These are phyloP conservation scores for Cucumis hystrix DNA, from an alignment of 306 rosid species.

Conservation along the genomic window DNA sequence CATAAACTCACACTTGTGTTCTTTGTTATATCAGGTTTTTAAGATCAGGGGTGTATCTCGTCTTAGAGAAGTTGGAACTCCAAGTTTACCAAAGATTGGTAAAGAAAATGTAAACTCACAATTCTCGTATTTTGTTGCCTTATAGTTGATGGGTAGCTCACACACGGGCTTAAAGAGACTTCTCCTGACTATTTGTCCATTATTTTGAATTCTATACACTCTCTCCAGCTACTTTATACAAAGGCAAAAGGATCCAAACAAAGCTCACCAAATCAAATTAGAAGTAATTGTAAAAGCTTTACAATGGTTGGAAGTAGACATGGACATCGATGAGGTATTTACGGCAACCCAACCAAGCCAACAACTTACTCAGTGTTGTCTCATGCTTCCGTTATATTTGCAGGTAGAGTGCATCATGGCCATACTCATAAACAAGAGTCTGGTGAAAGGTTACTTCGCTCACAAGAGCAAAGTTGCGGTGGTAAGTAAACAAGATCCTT, in stretches of 20 bases:
- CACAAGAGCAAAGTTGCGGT: constrained; percentile 95
- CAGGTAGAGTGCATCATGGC: constrained; percentile 97
- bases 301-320: constrained; percentile 87
- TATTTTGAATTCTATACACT: background rate
- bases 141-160: background rate
- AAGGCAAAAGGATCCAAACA: constrained; percentile 83
- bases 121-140: background rate
- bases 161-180: background rate
- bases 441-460: constrained; percentile 83
- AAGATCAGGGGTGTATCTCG: constrained; percentile 94
- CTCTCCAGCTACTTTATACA: constrained; percentile 59
- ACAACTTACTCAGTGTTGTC: background rate
- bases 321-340: constrained; percentile 87
- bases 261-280: constrained; percentile 89
- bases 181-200: background rate
- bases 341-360: background rate
- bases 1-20: constrained; percentile 3
- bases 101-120: constrained; percentile 67
- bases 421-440: constrained; percentile 71
- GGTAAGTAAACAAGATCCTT: constrained; percentile 92
- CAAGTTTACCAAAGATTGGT: constrained; percentile 90
- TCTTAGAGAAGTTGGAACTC: constrained; percentile 92
- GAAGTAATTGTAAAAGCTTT: constrained; percentile 84
- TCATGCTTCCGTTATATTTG: constrained; percentile 11
- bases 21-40: constrained; percentile 49